These are phyloP conservation scores for Rhizoclosmatium globosum DNA, from an alignment of 192 early-diverging fungal species.

Conservation along the genomic window DNA sequence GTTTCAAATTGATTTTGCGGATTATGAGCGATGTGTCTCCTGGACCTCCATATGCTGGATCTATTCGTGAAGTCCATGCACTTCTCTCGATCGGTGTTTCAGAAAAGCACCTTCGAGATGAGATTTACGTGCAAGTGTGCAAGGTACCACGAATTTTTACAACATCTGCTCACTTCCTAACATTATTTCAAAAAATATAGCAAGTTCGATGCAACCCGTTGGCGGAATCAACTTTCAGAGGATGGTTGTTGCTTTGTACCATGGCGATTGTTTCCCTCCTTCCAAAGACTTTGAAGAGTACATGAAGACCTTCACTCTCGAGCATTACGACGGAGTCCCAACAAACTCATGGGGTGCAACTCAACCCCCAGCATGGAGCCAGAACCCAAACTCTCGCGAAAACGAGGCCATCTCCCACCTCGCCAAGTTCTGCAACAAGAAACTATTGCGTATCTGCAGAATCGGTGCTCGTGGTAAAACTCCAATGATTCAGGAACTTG, in stretches of 20 bases:
- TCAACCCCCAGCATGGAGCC: conserved; percentile 16
- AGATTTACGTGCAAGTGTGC: conserved; percentile 93
- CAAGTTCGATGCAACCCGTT: conserved; percentile 46
- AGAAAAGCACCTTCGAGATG: conserved; percentile 84
- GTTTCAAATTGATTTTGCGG: conserved; percentile 86
- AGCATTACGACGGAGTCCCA: conserved; percentile 57
- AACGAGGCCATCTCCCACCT: conserved; percentile 45
- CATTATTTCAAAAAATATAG: conserved; percentile 13
- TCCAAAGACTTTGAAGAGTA: conserved; percentile 89
- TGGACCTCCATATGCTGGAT: conserved; percentile 44
- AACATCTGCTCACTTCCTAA: background rate
- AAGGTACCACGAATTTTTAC: conserved; percentile 53
- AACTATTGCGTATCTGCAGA: conserved; percentile 76
- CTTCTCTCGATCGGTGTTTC: conserved; percentile 81
- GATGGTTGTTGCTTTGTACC: conserved; percentile 88
- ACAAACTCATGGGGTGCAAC: conserved; percentile 11
- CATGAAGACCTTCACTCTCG: conserved; percentile 77
- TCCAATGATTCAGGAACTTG: conserved; percentile 72
- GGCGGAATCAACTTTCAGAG: conserved; percentile 73
- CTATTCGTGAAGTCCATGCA: conserved; percentile 73
- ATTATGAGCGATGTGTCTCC: conserved; percentile 79
- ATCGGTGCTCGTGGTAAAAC: conserved; percentile 83
- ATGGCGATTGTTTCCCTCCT: conserved; percentile 89
- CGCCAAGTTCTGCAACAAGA: conserved; percentile 48
- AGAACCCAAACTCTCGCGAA: conserved; percentile 21